These are phyloP conservation scores for Maudiozyma bulderi DNA, from an alignment of 805 yeast genomes.

Conservation along the genomic window DNA sequence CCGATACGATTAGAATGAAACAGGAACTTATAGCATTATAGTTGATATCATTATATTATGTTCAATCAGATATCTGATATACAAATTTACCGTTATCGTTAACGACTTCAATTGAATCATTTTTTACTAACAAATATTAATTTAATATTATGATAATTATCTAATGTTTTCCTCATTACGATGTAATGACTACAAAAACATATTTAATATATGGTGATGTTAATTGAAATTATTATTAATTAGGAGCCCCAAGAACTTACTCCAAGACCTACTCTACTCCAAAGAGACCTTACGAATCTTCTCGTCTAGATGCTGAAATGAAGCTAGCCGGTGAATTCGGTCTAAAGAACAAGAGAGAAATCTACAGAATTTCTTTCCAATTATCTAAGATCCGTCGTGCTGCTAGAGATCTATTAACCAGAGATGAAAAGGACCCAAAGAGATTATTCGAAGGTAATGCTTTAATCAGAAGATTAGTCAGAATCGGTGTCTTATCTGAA, in stretches of 20 bases:
- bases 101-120: no score
- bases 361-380: constrained; percentile 99
- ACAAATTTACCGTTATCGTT: no score
- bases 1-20: no score
- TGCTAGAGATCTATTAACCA: constrained; percentile 98
- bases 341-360: constrained; percentile 99
- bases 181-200: no score
- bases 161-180: no score
- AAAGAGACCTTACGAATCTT: constrained; percentile 98
- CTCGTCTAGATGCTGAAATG: constrained; percentile 98
- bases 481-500: constrained; percentile 97
- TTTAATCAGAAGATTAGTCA: constrained; percentile 97
- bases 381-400: constrained; percentile 99
- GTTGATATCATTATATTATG: no score
- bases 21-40: no score
- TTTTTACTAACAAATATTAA: no score
- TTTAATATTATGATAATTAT: no score
- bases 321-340: constrained; percentile 99
- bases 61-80: no score
- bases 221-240: constrained; percentile 2
- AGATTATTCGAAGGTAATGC: constrained; percentile 99
- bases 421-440: constrained; percentile 99
- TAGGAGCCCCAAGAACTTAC: constrained; percentile 98
- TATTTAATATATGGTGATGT: no score
- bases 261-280: constrained; percentile 99